These are phyloP conservation scores for Leptosphaerulina australis DNA, from an alignment of 2,329 filamentous ascomycete species.

Conservation along the genomic window DNA sequence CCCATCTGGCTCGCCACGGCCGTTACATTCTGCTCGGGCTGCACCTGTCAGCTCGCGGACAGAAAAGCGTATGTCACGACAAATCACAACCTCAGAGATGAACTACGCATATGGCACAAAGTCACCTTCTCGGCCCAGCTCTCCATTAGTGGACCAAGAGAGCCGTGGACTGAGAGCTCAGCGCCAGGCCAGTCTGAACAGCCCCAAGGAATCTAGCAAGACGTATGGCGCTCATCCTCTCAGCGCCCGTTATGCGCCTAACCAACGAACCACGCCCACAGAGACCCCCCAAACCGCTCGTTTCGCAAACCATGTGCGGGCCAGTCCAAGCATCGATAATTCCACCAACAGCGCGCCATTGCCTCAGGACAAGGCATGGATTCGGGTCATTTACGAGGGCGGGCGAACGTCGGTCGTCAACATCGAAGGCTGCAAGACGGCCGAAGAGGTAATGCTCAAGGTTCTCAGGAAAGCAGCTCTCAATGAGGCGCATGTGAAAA, in stretches of 20 bases:
- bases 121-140: conserved; percentile 70
- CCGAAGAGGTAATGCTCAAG: conserved; percentile 89
- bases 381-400: conserved; percentile 89
- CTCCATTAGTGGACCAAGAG: conserved; percentile 68
- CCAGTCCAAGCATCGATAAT: conserved; percentile 83
- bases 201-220: conserved; percentile 60
- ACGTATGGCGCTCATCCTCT: conserved; percentile 63
- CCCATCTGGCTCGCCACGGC: conserved; percentile 69
- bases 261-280: conserved; percentile 59
- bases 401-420: conserved; percentile 93
- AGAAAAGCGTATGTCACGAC: conserved; percentile 57
- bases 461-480: conserved; percentile 87
- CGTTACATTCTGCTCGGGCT: conserved; percentile 59
- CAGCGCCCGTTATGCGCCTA: conserved; percentile 53
- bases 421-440: conserved; percentile 86
- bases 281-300: conserved; percentile 67
- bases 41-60: conserved; percentile 52
- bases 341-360: conserved; percentile 77
- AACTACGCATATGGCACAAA: conserved; percentile 57
- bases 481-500: conserved; percentile 87
- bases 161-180: conserved; percentile 59
- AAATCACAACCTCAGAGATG: conserved; percentile 52
- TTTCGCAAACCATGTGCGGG: conserved; percentile 73
- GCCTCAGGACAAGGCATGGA: conserved; percentile 84
- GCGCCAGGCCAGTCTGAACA: conserved; percentile 64